phyloP scores from a whole-genome alignment of 495 filamentous ascomycete species.

The Amorphotheca resinae region DNA sequence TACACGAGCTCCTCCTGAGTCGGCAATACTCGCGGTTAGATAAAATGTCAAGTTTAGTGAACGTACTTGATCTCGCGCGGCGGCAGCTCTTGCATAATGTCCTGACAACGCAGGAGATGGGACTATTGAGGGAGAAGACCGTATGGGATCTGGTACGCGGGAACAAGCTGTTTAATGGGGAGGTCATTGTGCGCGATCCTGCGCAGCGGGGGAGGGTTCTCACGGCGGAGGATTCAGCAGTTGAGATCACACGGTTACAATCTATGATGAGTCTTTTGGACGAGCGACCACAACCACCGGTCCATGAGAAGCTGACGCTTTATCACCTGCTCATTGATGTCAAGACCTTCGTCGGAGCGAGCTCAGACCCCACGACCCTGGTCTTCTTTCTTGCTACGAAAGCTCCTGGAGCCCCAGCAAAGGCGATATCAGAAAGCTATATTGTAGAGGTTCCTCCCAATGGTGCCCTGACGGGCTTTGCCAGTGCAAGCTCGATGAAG shows the following conservation, averaged over 20 bases:
- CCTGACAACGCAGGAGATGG: slow-evolving; percentile 73
- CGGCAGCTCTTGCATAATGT: slow-evolving; percentile 89
- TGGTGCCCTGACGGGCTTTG: slow-evolving; percentile 48
- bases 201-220: slow-evolving; percentile 69
- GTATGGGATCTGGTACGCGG: slow-evolving; percentile 91
- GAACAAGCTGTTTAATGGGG: slow-evolving; percentile 83
- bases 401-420: slow-evolving; percentile 42
- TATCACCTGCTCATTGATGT: slow-evolving; percentile 82
- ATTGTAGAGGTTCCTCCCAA: slow-evolving; percentile 64
- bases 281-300: slow-evolving; percentile 48
- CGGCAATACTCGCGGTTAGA: slow-evolving; percentile 72
- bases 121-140: slow-evolving; percentile 61
- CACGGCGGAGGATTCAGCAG: slow-evolving; percentile 82
- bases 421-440: slow-evolving; percentile 71
- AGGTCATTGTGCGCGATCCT: slow-evolving; percentile 89
- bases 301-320: slow-evolving; percentile 53
- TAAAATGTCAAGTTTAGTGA: slow-evolving; percentile 65
- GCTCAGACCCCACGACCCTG: slow-evolving; percentile 58
- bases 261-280: slow-evolving; percentile 92
- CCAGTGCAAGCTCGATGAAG: slow-evolving; percentile 53
- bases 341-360: slow-evolving; percentile 61
- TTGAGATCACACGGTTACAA: slow-evolving; percentile 83
- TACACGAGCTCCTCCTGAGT: slow-evolving; percentile 82
- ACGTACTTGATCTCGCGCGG: slow-evolving; percentile 66
- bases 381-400: slow-evolving; percentile 71